These are phyloP conservation scores for Stephania yunnanensis DNA, from an alignment of 164 flowering plant genomes.

Conservation along the genomic window DNA sequence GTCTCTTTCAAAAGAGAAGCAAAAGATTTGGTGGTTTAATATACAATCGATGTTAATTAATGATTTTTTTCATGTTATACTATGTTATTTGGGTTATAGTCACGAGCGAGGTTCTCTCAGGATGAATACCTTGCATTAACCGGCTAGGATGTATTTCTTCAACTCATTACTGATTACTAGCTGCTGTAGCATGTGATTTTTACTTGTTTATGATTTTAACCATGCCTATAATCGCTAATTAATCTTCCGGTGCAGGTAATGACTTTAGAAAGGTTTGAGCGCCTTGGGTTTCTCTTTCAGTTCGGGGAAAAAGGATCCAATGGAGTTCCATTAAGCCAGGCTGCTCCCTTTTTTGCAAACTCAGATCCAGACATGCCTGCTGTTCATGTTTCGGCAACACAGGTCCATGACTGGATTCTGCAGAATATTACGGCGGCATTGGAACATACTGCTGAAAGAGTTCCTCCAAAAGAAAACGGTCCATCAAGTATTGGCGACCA, in stretches of 20 bases:
- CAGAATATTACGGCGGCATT: slow-evolving; percentile 61
- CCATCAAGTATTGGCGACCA: slow-evolving; percentile 62
- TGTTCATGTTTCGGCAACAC: slow-evolving; percentile 82
- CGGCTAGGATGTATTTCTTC: neutral
- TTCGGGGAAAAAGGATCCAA: slow-evolving; percentile 79
- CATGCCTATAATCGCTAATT: neutral
- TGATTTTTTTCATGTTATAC: too few relatives aligned
- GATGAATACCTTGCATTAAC: neutral
- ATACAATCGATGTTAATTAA: too few relatives aligned
- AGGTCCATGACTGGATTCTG: slow-evolving; percentile 89
- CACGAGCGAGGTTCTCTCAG: neutral
- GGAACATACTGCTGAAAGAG: slow-evolving; percentile 63
- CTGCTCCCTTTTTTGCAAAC: slow-evolving; percentile 94
- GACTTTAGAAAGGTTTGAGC: slow-evolving; percentile 83
- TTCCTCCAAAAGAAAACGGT: slow-evolving; percentile 70
- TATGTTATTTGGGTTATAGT: too few relatives aligned
- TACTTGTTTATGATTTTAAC: neutral
- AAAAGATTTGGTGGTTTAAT: too few relatives aligned
- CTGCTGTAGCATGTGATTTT: neutral
- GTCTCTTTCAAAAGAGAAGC: too few relatives aligned
- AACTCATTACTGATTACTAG: neutral
- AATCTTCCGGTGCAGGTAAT: slow-evolving; percentile 47
- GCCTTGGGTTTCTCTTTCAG: slow-evolving; percentile 80
- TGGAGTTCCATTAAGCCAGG: slow-evolving; percentile 62
- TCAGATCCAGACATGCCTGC: slow-evolving; percentile 99